These are phyloP conservation scores for Trametes sp. DNA, from an alignment of 1,284 basidiomycete species.

Conservation along the genomic window DNA sequence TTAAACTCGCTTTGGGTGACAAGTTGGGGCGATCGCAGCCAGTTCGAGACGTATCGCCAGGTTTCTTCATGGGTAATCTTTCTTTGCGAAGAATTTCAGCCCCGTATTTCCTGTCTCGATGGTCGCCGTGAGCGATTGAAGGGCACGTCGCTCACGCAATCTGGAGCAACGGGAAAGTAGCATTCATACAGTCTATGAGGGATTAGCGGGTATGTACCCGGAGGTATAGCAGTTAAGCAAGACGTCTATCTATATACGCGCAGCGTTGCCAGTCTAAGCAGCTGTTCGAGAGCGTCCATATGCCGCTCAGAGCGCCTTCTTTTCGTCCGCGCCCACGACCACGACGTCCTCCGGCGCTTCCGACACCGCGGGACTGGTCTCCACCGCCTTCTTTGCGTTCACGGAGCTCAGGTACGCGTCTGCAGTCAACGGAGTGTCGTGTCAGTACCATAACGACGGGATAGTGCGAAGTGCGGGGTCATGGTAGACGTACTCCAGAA, in stretches of 20 bases:
- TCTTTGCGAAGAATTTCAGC: too few species aligned
- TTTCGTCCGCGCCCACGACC: not conserved
- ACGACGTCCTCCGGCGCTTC: not conserved
- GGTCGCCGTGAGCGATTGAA: too few species aligned
- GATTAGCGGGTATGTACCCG: not conserved
- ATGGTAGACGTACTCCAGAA: conserved; percentile 79
- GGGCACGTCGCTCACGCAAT: too few species aligned
- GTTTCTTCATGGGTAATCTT: too few species aligned
- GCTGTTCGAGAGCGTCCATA: not conserved
- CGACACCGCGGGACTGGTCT: conserved; percentile 6
- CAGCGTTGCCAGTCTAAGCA: not conserved
- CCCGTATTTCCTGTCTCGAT: too few species aligned
- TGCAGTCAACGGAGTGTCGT: conserved; percentile 38
- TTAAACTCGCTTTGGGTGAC: too few species aligned
- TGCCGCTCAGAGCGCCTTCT: not conserved
- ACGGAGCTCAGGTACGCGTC: conserved; percentile 57
- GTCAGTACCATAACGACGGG: conserved; percentile 7
- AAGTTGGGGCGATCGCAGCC: too few species aligned
- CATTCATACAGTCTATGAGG: conserved; percentile 9
- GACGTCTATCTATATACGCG: too few species aligned
- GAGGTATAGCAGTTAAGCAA: too few species aligned
- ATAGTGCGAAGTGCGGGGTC: conserved; percentile 3
- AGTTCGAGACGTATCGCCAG: too few species aligned
- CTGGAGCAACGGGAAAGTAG: too few species aligned
- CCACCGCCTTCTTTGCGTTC: conserved; percentile 43